Base-by-base conservation (phyloP, 805 yeast genomes). In the Yarrowia keelungensis region DNA sequence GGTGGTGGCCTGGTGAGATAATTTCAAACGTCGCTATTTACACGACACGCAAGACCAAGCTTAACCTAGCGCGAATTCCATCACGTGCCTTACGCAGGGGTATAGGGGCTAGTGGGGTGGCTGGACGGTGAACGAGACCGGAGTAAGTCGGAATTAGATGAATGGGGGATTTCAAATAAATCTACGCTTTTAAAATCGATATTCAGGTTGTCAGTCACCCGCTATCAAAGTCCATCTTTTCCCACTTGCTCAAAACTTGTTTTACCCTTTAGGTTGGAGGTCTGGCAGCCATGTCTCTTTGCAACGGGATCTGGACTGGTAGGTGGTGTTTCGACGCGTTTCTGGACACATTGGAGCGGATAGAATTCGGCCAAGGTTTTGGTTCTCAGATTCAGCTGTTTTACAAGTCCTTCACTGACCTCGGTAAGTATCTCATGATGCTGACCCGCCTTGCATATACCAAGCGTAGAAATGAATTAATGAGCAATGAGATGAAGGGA, bases 11-110 rank as follows among this genome's bases (percentile, higher is more conserved):
- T 39, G 45, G 61, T 41, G 62, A 56, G 62, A 56, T 56, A 42
- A 41, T 56, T 56, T 56, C 59, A 7, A 12, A 32, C 5, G 7
- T 32, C 42, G 19, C n/a, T 50, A 8, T 50, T 50, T 50, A 50
- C 58, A 51, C 59, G 45, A 53, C 59, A 53, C 45, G 42, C 58
- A 36, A 16, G 32, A 10, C 36, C n/a, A 49, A 16, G 45, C 32
- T 39, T 38, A 53, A 39, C 45, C 19, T 53, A 56, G 62, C 62
- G 62, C 62, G 62, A 56, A 56, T 56, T 41, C 39, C 36, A 14
- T 53, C 59, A 53, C 59, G 59, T 53, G 59, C 32, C 45, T 5
- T 36, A 53, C 45, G 59, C 59, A 53, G 59, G 59, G 59, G 58
- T n/a, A 50, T 35, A 35, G 15, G 56, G 56, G 53, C 32, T 26